Conservation (phyloP, 2,329 filamentous ascomycete species). For the Nemania sp. region DNA sequence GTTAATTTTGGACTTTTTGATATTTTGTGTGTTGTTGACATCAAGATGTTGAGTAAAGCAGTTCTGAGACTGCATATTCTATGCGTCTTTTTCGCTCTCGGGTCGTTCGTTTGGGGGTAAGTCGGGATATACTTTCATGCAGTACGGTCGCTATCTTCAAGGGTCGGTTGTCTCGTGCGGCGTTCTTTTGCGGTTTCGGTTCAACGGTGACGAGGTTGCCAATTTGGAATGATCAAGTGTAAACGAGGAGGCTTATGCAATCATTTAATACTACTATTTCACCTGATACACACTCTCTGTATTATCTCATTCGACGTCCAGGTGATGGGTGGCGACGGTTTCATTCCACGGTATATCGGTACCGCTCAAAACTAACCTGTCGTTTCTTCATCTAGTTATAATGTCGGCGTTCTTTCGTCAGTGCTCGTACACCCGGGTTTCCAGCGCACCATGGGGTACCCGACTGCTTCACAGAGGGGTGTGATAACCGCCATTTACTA, state of each 20-base stretch:
- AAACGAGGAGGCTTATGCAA: neutral
- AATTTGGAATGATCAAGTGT: neutral
- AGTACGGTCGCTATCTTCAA: neutral
- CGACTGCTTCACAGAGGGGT: constrained; percentile 52
- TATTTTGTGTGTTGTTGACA: constrained; percentile 10
- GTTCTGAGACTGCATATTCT: constrained; percentile 50
- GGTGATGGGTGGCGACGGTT: neutral
- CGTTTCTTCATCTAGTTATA: constrained; percentile 48
- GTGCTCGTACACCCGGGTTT: constrained; percentile 62
- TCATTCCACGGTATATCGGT: neutral
- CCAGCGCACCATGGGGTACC: constrained; percentile 50
- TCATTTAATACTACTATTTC: neutral
- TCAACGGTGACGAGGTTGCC: neutral
- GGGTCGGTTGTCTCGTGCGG: neutral
- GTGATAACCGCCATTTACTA: constrained; percentile 63
- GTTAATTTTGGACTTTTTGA: neutral
- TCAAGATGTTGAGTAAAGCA: constrained; percentile 42
- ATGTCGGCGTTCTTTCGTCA: constrained; percentile 61
- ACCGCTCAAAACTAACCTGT: neutral
- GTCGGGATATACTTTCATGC: constrained; percentile 25
- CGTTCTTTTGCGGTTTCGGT: neutral
- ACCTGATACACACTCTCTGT: neutral
- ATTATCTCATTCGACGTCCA: neutral
- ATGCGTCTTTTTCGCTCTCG: constrained; percentile 59
- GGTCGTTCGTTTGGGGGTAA: constrained; percentile 61